phyloP scores from a whole-genome alignment of 2,329 filamentous ascomycete genomes.

The Hymenoscyphus scutula region DNA sequence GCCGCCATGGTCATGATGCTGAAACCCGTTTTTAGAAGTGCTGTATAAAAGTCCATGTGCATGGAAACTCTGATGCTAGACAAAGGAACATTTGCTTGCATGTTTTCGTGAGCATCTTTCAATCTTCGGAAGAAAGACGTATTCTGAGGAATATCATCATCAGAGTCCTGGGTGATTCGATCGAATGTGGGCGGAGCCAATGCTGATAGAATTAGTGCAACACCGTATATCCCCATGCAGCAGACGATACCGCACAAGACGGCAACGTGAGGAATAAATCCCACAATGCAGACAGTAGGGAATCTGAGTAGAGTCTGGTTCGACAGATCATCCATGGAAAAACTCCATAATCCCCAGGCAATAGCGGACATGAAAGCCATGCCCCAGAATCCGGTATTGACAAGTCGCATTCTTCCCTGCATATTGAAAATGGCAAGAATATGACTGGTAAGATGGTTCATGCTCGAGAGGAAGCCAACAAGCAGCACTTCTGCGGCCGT shows the following conservation, averaged over 20 bases:
- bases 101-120: constrained; percentile 73
- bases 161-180: constrained; percentile 20
- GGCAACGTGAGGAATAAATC: constrained; percentile 91
- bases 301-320: constrained; percentile 74
- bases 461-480: constrained; percentile 81
- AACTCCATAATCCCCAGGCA: constrained; percentile 67
- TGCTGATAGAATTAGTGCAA: constrained; percentile 75
- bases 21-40: constrained; percentile 82
- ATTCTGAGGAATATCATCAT: constrained; percentile 43
- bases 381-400: constrained; percentile 88
- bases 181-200: constrained; percentile 39
- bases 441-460: constrained; percentile 86
- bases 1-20: constrained; percentile 87
- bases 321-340: constrained; percentile 57
- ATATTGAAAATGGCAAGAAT: constrained; percentile 75
- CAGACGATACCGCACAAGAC: constrained; percentile 75
- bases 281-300: constrained; percentile 90
- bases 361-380: constrained; percentile 86
- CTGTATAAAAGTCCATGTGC: constrained; percentile 95
- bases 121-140: constrained; percentile 58
- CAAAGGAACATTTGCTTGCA: constrained; percentile 87
- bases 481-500: constrained; percentile 86
- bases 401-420: constrained; percentile 74
- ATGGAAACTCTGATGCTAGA: constrained; percentile 76
- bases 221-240: constrained; percentile 72